phyloP scores from a whole-genome alignment of 2,329 filamentous ascomycete species.

The Macrophomina pseudophaseolina region DNA sequence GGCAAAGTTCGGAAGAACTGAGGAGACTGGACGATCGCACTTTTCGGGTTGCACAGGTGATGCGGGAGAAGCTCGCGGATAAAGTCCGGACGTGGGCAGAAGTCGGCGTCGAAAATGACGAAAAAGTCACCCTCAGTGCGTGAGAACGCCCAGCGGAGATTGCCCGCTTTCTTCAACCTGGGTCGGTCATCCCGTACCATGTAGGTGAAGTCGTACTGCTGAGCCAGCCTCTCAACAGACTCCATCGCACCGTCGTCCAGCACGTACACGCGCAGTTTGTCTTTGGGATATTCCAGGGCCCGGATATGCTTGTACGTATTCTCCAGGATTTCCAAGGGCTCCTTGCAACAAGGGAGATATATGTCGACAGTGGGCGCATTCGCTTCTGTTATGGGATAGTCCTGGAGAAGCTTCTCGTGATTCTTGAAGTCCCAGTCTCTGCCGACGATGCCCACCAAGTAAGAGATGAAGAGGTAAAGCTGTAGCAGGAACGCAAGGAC shows the following conservation, averaged over 20 bases:
- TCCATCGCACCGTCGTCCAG: slow-evolving; percentile 47
- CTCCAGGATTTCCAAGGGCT: slow-evolving; percentile 48
- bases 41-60: slow-evolving; percentile 46
- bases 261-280: slow-evolving; percentile 47
- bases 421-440: slow-evolving; percentile 46
- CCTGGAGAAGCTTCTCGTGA: slow-evolving; percentile 40
- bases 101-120: slow-evolving; percentile 51
- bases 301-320: slow-evolving; percentile 46
- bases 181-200: slow-evolving; percentile 50
- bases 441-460: slow-evolving; percentile 48
- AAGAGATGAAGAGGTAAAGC: slow-evolving; percentile 50
- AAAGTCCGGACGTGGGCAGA: slow-evolving; percentile 51
- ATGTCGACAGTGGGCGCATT: slow-evolving; percentile 49
- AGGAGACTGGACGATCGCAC: slow-evolving; percentile 50
- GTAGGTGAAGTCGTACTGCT: slow-evolving; percentile 46
- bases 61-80: slow-evolving; percentile 47
- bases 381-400: slow-evolving; percentile 40
- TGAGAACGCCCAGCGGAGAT: slow-evolving; percentile 50
- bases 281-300: slow-evolving; percentile 44
- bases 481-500: slow-evolving; percentile 47
- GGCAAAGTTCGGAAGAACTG: slow-evolving; percentile 49
- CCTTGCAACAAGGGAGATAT: slow-evolving; percentile 50
- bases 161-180: slow-evolving; percentile 50
- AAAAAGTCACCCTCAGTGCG: slow-evolving; percentile 49
- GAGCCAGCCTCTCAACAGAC: slow-evolving; percentile 39